Base-by-base conservation (phyloP, 208 protist genomes). In the Acanthamoeba comandoni region DNA sequence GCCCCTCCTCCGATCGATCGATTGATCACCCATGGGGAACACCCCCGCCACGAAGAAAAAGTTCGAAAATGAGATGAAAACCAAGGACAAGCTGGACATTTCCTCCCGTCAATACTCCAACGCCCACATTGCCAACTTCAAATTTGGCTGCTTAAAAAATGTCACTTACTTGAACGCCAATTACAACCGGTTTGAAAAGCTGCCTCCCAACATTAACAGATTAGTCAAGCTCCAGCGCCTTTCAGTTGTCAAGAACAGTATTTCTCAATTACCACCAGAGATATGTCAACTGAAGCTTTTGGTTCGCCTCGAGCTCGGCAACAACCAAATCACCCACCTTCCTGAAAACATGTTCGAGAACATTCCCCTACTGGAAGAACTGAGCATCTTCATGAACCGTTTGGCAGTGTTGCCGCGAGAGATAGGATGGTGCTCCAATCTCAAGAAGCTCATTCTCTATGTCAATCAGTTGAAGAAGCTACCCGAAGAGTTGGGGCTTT, bases 401-500 rank as follows among this genome's bases (percentile, higher is more conserved):
- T 65, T 90, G 22, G 22, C 1, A 31, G 24, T 15, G 11, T 65
- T 90, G 62, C 82, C 82, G 39, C 57, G 60, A 22, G 62, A 90
- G 22, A 35, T 90, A 24, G 82, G 62, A 8, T 73, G 60, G 82
- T 22, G 24, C 49, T 24, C 62, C 0, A 60, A 29, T 12, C 82
- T 90, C 39, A 49, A 58, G 62, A 22, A 26, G 60, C 39, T 90
- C 0, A 29, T 71, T 13, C 62, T 53, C 60, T 73, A 90, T 12
- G 82, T 73, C 35, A 90, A 90, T 65, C 57, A 90, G 57, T 65
- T 90, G 24, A 39, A 52, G 82, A 39, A 43, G 0, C 35, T 90
- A 51, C 82, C 82, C 13, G 60, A 90, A 49, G 82, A 90, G 60
- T 13, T 90, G 82, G 82, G 82, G 29, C 82, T 73, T 26, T 90